A percentile compares a stretch with the other conserved stretches of the same genome.
Conservation (phyloP, 306 rosid species). For the Abrus pulchellus region DNA sequence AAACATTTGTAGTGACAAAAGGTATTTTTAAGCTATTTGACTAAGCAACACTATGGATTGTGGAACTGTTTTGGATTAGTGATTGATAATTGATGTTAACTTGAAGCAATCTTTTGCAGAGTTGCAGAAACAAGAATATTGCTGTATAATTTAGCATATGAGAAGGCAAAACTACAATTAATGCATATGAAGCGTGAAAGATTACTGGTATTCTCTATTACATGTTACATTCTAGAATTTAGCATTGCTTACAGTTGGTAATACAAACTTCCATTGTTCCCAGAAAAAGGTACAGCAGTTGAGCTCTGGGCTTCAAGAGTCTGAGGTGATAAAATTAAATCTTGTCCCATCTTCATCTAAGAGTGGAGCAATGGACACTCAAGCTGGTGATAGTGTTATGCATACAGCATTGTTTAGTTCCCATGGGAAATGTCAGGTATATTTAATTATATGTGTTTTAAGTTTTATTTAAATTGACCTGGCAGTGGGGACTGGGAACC, state of each 20-base stretch:
- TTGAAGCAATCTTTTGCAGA: conserved; percentile 61
- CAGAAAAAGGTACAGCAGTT: conserved; percentile 70
- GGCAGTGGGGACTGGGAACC: not conserved
- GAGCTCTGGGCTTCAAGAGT: conserved; percentile 73
- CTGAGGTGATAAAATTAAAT: conserved; percentile 64
- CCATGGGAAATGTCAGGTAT: conserved; percentile 69
- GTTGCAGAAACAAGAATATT: conserved; percentile 66
- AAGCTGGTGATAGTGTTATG: conserved; percentile 48
- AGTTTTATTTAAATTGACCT: conserved; percentile 33
- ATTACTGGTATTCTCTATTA: conserved; percentile 66
- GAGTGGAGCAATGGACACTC: conserved; percentile 50
- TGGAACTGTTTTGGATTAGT: conserved; percentile 44
- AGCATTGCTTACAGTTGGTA: conserved; percentile 41
- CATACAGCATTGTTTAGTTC: conserved; percentile 48
- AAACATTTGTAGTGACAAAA: conserved; percentile 57
- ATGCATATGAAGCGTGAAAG: conserved; percentile 65
- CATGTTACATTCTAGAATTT: conserved; percentile 36
- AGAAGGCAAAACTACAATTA: conserved; percentile 78
- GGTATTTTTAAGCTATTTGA: conserved; percentile 59
- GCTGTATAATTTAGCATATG: conserved; percentile 62
- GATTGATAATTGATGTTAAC: conserved; percentile 27
- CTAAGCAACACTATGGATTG: conserved; percentile 33
- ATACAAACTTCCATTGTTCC: conserved; percentile 47
- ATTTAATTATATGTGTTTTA: not conserved
- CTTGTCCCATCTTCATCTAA: conserved; percentile 46